Conservation (phyloP, 106 monocot species). For the Triglochin maritima region DNA sequence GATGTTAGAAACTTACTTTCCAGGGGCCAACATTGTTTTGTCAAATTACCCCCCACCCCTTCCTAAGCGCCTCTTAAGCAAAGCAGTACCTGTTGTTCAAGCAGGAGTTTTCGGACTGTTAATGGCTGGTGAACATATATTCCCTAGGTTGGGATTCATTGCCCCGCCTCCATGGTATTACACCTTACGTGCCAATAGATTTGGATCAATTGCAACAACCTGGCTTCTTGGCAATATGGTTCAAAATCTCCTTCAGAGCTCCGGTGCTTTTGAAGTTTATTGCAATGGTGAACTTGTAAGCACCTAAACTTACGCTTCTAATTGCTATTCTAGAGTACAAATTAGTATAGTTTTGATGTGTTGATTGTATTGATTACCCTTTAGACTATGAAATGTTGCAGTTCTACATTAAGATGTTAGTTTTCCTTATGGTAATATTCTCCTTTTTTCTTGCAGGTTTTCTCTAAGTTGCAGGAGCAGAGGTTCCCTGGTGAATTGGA, state of each 20-base stretch:
- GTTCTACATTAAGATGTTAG: too few species aligned
- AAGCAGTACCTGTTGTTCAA: constrained; percentile 66
- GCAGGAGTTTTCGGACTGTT: constrained; percentile 54
- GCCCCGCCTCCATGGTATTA: constrained; percentile 77
- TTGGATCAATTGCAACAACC: constrained; percentile 78
- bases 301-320: not conserved
- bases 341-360: not conserved
- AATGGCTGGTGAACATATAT: constrained; percentile 87
- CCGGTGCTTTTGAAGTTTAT: constrained; percentile 97
- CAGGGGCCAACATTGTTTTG: constrained; percentile 69
- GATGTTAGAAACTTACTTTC: constrained; percentile 89
- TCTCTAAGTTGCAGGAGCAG: constrained; percentile 67
- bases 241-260: constrained; percentile 65
- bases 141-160: constrained; percentile 62
- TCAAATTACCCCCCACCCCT: constrained; percentile 82
- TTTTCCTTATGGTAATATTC: not conserved
- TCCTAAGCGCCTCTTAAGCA: constrained; percentile 79
- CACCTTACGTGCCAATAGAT: constrained; percentile 70
- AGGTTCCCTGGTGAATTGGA: constrained; percentile 76
- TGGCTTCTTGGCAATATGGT: constrained; percentile 88
- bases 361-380: not conserved
- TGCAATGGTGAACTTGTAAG: constrained; percentile 86
- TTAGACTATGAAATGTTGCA: not conserved
- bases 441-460: constrained; percentile 33
- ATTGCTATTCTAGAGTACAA: not conserved